Conservation (phyloP, 805 yeast species). For the Saccharomycopsis fermentans region DNA sequence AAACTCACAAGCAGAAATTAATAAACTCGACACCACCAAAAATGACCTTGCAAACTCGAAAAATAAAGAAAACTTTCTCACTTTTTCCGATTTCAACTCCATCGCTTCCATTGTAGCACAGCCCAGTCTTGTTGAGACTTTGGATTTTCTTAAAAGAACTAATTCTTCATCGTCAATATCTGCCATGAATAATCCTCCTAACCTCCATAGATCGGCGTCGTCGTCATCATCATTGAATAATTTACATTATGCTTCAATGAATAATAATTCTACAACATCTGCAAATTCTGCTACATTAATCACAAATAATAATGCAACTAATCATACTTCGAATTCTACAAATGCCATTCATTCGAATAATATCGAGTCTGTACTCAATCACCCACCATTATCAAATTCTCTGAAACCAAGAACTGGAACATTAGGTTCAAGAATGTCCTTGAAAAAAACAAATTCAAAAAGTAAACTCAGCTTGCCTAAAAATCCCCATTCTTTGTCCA, state of each 20-base stretch:
- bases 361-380: background rate
- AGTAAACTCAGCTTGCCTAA: background rate
- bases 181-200: background rate
- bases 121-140: conserved; percentile 6
- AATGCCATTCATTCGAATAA: background rate
- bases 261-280: background rate
- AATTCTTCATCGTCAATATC: background rate
- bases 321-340: background rate
- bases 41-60: background rate
- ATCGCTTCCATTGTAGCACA: conserved; percentile 9
- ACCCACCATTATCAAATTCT: background rate
- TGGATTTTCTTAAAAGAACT: background rate
- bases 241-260: background rate
- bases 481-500: background rate
- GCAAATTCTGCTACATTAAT: background rate
- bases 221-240: background rate
- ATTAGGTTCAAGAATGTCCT: background rate
- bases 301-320: background rate
- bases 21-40: background rate
- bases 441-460: conserved; percentile 8
- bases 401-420: background rate
- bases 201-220: background rate
- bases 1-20: background rate
- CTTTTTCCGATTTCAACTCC: conserved; percentile 5
- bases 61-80: background rate